These are phyloP conservation scores for Trichoderma sp. DNA, from an alignment of 2,329 filamentous ascomycete species.

Conservation along the genomic window DNA sequence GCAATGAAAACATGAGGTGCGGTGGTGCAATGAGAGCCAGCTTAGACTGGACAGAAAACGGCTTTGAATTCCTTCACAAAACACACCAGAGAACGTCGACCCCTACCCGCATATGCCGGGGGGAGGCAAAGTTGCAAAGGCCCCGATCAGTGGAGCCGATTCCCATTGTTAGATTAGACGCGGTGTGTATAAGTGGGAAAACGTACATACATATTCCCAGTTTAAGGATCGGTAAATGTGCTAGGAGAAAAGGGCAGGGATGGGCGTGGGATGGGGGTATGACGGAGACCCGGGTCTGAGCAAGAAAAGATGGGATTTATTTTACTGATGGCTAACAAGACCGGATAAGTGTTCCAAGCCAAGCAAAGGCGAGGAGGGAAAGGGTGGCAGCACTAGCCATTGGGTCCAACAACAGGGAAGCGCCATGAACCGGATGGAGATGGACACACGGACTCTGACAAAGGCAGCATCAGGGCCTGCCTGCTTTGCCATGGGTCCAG, in stretches of 20 bases:
- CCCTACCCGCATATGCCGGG: slow-evolving; percentile 15
- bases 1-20: slow-evolving; percentile 21
- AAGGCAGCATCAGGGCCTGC: slow-evolving; percentile 6
- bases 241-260: background rate
- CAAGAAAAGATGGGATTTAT: background rate
- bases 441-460: slow-evolving; percentile 9
- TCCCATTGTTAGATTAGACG: slow-evolving; percentile 19
- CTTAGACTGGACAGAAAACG: background rate
- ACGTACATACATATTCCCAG: background rate
- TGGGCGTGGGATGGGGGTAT: slow-evolving; percentile 17
- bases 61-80: background rate
- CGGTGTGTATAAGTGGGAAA: slow-evolving; percentile 16
- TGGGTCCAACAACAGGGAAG: slow-evolving; percentile 29
- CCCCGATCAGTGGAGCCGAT: slow-evolving; percentile 14
- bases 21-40: slow-evolving; percentile 20
- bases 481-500: background rate
- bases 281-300: slow-evolving; percentile 18
- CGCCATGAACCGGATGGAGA: slow-evolving; percentile 25
- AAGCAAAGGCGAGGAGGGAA: background rate
- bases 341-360: slow-evolving; percentile 32
- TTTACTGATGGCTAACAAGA: slow-evolving; percentile 21
- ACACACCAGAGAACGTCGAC: slow-evolving; percentile 8
- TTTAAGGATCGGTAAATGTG: background rate
- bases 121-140: slow-evolving; percentile 8
- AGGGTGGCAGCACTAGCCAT: slow-evolving; percentile 36